Evolutionary conservation across 441 rosid species (phyloP), one percentile per base, ranked within the genome.

Genomic region (Pelargonium cotyledonis): DNA sequence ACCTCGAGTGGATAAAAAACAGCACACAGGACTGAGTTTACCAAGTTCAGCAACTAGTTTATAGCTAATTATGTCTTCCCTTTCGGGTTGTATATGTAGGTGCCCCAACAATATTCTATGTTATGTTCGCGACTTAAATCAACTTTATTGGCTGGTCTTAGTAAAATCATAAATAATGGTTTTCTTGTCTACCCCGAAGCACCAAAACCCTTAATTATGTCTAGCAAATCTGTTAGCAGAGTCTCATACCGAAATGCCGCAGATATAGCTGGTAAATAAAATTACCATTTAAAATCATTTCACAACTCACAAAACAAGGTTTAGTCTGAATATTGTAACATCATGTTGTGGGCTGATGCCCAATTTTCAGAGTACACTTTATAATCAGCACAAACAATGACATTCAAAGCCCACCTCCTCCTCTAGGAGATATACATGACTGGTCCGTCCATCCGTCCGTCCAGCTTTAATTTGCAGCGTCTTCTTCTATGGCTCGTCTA

Each of bases 1-100:
- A 91, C 80, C 84, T 94, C 14, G 89, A 91, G 72, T 88, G 98
- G 98, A 70, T 91, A 68, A 91, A 91, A 79, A 82, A 82, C 80
- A 87, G 82, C 76, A 88, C 95, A n/a, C 82, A 88, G 81, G 89
- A 88, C 64, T 90, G 81, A 93, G 65, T 66, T 6, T 15, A 29
- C 35, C 4, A 4, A 29, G 35, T 29, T 29, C 35, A 0, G 23
- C 23, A 21, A 21, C 23, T 21, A 21, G 23, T 21, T 21, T 21
- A 21, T 21, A 21, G 23, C 23, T 21, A 29, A 29, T 29, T 29
- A 29, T 29, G 35, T 29, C 3, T 29, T 29, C 4, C 35, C 35
- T 29, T 29, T 29, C 35, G 35, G 35, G 35, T 29, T 29, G 35
- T 29, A 29, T 29, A 29, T 29, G 35, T 29, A 29, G 35, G 35